Base-by-base conservation (phyloP, 306 rosid genomes). In the Aeschynomene evenia region DNA sequence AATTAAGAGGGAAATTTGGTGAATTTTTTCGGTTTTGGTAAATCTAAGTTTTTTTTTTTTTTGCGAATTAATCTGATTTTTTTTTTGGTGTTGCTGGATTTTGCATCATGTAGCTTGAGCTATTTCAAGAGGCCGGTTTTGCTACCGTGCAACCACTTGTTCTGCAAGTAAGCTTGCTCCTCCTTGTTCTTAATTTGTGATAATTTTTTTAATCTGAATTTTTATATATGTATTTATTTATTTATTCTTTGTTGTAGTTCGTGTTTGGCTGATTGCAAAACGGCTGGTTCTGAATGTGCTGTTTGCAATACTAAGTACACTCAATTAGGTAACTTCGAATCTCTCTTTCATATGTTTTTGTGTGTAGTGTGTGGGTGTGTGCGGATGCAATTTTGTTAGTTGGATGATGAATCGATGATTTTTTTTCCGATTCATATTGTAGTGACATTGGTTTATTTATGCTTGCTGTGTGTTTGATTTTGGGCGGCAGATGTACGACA, bases 101-200 rank as follows among this genome's bases (percentile, higher is more conserved):
- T 0, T 36, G 37, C 63, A 5, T 77, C 87, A 95, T 76, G 78
- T 86, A 95, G 97, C 76, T 53, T 95, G 52, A 72, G 76, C 63
- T 85, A 87, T 70, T 82, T 91, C 29, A 74, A 67, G 22, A 72
- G 37, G 31, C 96, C 97, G 7, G 71, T 83, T n/a, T 72, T 95
- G 54, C 89, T 95, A 31, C 96, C 96, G 0, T 95, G 99, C 85
- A 75, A 87, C 20, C 99, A 95, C 78, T 72, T 91, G 34, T 87
- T 95, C 74, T 95, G 99, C 96, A 69, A 57, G 99, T 95, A 61
- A 6, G 96, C 67, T 69, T 2, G n/a, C n/a, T n/a, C 28, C 57
- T 50, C 15, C 46, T 56, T 56, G 33, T 19, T 52, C 26, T 3
- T 68, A 6, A n/a, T 14, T 21, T n/a, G 1, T 28, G 10, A 28